phyloP scores from a whole-genome alignment of 805 yeast genomes.

The Monosporozyma yasuniensis region DNA sequence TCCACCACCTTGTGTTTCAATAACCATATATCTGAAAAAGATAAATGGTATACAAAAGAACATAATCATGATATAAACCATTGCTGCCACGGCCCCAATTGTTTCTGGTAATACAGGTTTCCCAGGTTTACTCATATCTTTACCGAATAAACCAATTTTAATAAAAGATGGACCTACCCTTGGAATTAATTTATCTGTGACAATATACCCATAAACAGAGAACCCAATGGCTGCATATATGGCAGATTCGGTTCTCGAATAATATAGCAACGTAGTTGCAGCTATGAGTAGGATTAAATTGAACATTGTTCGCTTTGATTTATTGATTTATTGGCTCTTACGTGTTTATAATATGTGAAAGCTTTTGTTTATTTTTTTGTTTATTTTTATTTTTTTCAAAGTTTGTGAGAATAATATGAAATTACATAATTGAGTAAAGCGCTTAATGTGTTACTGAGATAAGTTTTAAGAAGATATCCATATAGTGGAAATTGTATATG shows the following conservation, averaged over 20 bases:
- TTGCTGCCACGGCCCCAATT: conserved; percentile 83
- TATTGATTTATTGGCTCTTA: neutral
- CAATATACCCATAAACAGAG: conserved; percentile 54
- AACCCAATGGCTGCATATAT: conserved; percentile 52
- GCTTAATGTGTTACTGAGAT: too few species aligned
- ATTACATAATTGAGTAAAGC: too few species aligned
- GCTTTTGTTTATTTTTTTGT: neutral
- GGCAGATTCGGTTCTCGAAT: conserved; percentile 18
- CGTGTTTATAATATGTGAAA: too few species aligned
- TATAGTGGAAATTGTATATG: too few species aligned
- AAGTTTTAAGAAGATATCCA: too few species aligned
- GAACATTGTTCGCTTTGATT: conserved; percentile 3
- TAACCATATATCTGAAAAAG: conserved; percentile 66
- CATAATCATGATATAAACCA: conserved; percentile 72
- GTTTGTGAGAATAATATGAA: neutral
- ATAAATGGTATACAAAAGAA: conserved; percentile 80
- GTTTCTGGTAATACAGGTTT: conserved; percentile 78
- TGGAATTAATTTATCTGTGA: conserved; percentile 59
- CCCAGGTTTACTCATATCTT: conserved; percentile 71
- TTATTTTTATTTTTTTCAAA: neutral
- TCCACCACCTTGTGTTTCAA: conserved; percentile 51
- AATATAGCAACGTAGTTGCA: conserved; percentile 11
- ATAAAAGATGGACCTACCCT: conserved; percentile 56
- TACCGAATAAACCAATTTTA: conserved; percentile 74
- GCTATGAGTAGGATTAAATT: conserved; percentile 7